Percentiles rank a stretch among this genome's conserved stretches.
Evolutionary conservation across 164 flowering plant genomes (phyloP).

Genomic region (Kingdonia uniflora): DNA sequence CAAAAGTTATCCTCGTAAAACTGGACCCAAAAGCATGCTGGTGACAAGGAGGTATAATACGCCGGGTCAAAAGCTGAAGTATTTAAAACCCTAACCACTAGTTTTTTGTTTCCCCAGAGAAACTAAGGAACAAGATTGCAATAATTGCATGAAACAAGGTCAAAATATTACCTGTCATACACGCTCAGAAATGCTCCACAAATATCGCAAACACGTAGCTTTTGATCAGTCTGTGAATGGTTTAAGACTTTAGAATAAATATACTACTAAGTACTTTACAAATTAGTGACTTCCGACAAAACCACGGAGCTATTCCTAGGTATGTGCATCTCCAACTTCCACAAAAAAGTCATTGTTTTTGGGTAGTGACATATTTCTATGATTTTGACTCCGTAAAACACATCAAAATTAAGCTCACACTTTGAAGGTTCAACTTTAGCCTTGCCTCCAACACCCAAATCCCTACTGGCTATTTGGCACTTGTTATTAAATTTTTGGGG

Average conservation of each 20-base stretch:
- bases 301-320: too few species aligned
- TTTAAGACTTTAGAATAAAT: neutral
- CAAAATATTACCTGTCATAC: constrained; percentile 75
- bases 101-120: constrained; percentile 22
- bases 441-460: too few species aligned
- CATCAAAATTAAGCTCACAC: too few species aligned
- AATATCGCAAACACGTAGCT: constrained; percentile 96
- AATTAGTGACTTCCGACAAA: too few species aligned
- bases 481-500: too few species aligned
- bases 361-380: too few species aligned
- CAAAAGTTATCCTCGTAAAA: constrained; percentile 98
- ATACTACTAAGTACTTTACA: neutral
- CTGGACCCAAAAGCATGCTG: constrained; percentile 99
- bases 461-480: too few species aligned
- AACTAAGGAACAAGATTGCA: constrained; percentile 8
- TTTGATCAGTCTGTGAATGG: constrained; percentile 89
- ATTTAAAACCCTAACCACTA: constrained; percentile 63
- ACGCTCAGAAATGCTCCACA: constrained; percentile 99
- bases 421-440: too few species aligned
- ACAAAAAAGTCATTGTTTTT: too few species aligned
- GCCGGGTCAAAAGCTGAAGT: constrained; percentile 80
- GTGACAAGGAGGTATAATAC: constrained; percentile 92
- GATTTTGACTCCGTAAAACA: too few species aligned
- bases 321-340: too few species aligned
- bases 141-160: constrained; percentile 3